Evolutionary conservation across 257 asterid species (phyloP).

Genomic region (Leptodermis oblonga): DNA sequence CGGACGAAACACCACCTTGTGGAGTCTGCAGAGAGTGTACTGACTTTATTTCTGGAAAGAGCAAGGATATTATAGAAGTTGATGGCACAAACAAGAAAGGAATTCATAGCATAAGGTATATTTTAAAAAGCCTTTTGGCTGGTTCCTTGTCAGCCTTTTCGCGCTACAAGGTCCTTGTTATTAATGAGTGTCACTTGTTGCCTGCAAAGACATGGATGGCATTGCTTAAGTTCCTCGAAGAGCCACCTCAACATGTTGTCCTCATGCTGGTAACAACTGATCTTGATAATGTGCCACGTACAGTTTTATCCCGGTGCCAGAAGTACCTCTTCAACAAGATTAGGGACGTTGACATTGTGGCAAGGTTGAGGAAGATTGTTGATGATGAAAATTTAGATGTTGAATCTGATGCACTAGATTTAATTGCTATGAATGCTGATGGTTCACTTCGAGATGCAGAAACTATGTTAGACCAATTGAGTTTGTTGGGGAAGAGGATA

Average conservation of each 20-base stretch:
- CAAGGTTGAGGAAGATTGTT: slow-evolving; percentile 65
- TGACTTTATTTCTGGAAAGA: slow-evolving; percentile 70
- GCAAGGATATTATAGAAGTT: slow-evolving; percentile 53
- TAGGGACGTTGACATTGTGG: slow-evolving; percentile 61
- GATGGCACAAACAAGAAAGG: slow-evolving; percentile 75
- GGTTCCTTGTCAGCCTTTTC: slow-evolving; percentile 37
- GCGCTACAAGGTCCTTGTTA: slow-evolving; percentile 58
- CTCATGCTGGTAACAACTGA: slow-evolving; percentile 75
- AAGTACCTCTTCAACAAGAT: slow-evolving; percentile 78
- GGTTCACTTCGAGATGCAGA: slow-evolving; percentile 96
- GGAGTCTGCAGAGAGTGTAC: slow-evolving; percentile 86
- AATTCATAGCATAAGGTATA: slow-evolving; percentile 45
- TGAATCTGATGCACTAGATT: slow-evolving; percentile 74
- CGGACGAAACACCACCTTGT: slow-evolving; percentile 80
- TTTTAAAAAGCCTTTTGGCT: slow-evolving; percentile 45
- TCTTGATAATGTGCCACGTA: slow-evolving; percentile 70
- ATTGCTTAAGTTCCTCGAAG: slow-evolving; percentile 74
- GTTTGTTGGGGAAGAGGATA: slow-evolving; percentile 83
- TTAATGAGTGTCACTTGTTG: slow-evolving; percentile 85
- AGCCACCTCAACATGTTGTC: slow-evolving; percentile 60
- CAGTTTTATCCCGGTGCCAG: slow-evolving; percentile 83
- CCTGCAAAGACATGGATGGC: slow-evolving; percentile 85
- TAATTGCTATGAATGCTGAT: slow-evolving; percentile 87
- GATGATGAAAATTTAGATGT: slow-evolving; percentile 63
- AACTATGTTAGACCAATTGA: slow-evolving; percentile 92